These are phyloP conservation scores for Talaromyces sp. DNA, from an alignment of 2,329 filamentous ascomycete species.

Conservation along the genomic window DNA sequence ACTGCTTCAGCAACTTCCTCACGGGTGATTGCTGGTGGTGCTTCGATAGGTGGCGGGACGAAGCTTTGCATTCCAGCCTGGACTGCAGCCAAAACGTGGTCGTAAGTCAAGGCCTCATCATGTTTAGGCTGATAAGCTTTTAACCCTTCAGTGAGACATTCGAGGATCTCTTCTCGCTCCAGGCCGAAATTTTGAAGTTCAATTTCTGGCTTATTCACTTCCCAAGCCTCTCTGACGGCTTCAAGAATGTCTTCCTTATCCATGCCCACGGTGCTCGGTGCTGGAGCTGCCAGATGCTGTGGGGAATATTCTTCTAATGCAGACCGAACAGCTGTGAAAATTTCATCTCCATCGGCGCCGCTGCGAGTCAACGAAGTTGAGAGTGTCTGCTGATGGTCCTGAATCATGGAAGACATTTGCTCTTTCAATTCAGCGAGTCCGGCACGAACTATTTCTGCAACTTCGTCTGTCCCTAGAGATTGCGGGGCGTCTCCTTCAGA, in stretches of 20 bases:
- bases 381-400: slow-evolving; percentile 67
- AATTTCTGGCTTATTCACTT: slow-evolving; percentile 90
- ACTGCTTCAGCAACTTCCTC: slow-evolving; percentile 44
- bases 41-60: slow-evolving; percentile 67
- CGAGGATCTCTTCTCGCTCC: slow-evolving; percentile 83
- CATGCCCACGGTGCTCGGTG: slow-evolving; percentile 46
- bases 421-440: slow-evolving; percentile 77
- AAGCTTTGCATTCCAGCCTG: slow-evolving; percentile 83
- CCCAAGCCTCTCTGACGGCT: slow-evolving; percentile 86
- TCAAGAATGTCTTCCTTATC: slow-evolving; percentile 80
- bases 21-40: slow-evolving; percentile 42
- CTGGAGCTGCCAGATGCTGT: slow-evolving; percentile 55
- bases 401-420: slow-evolving; percentile 76
- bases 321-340: slow-evolving; percentile 78
- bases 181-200: slow-evolving; percentile 86
- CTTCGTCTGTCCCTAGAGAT: slow-evolving; percentile 61
- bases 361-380: slow-evolving; percentile 61
- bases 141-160: slow-evolving; percentile 81
- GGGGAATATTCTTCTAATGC: slow-evolving; percentile 60
- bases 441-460: slow-evolving; percentile 73
- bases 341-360: slow-evolving; percentile 73
- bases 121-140: slow-evolving; percentile 62
- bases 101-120: slow-evolving; percentile 65
- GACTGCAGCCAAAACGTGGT: slow-evolving; percentile 81
- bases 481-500: slow-evolving; percentile 46